phyloP scores from a whole-genome alignment of 441 rosid genomes.

The Syzygium malaccense region DNA sequence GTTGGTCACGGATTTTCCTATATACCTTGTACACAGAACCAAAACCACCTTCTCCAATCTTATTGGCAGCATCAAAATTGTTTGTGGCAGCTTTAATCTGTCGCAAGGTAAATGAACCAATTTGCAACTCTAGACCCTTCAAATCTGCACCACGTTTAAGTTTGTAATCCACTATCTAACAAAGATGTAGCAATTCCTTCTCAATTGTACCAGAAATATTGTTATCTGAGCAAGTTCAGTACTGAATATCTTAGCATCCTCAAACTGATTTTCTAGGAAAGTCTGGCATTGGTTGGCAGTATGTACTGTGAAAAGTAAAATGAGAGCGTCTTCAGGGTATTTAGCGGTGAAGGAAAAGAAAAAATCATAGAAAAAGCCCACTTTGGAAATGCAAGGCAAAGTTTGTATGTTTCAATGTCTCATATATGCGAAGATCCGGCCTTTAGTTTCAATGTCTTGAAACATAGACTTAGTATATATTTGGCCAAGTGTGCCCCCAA shows the following conservation, averaged over 20 bases:
- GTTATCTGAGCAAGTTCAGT: neutral
- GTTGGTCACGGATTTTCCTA: neutral
- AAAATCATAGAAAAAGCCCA: neutral
- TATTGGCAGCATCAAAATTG: neutral
- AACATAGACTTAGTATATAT: no score
- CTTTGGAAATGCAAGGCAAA: neutral
- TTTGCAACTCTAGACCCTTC: neutral
- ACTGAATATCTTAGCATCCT: neutral
- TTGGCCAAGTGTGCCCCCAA: neutral
- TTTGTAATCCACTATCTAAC: neutral
- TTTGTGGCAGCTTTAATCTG: neutral
- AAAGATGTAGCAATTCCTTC: neutral
- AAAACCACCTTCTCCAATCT: neutral
- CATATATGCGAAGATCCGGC: neutral
- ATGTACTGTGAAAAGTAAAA: neutral
- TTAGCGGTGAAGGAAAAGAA: neutral
- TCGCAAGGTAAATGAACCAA: neutral
- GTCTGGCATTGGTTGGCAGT: neutral
- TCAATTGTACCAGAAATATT: neutral
- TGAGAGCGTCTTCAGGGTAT: neutral
- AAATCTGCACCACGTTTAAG: neutral
- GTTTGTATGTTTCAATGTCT: neutral
- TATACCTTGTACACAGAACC: neutral
- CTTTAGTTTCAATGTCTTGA: no score
- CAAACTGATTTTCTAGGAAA: neutral